Percentiles rank a stretch among this genome's conserved stretches.
Conservation (phyloP, 345 rosid genomes). For the Arabis alpina region DNA sequence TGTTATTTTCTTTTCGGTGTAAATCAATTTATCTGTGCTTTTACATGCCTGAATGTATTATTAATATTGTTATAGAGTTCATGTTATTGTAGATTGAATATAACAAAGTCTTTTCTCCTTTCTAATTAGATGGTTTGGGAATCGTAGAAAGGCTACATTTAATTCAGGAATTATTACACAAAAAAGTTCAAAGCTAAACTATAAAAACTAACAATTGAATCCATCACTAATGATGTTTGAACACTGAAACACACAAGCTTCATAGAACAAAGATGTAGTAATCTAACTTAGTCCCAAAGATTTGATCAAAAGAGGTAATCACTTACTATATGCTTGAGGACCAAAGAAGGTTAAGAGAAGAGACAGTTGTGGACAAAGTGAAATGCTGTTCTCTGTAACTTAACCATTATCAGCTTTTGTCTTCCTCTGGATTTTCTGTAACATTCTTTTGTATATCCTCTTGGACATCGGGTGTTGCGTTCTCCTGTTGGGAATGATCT, state of each 20-base stretch:
- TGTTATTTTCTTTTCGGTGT: not conserved
- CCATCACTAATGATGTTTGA: conserved; percentile 6
- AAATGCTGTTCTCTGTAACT: not conserved
- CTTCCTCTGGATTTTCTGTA: conserved; percentile 28
- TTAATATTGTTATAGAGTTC: conserved; percentile 23
- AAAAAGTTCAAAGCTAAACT: conserved; percentile 32
- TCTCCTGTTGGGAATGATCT: conserved; percentile 23
- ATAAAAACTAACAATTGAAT: not conserved
- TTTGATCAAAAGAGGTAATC: conserved; percentile 10
- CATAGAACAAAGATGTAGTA: not conserved
- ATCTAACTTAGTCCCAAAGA: conserved; percentile 9
- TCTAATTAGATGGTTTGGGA: not conserved
- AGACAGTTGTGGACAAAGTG: conserved; percentile 9
- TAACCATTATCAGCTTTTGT: conserved; percentile 24
- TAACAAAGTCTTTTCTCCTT: not conserved
- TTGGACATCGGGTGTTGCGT: conserved; percentile 16
- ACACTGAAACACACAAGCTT: not conserved
- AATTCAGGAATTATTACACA: conserved; percentile 2
- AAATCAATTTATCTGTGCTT: not conserved
- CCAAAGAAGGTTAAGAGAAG: conserved; percentile 8
- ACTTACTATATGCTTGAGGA: conserved; percentile 32
- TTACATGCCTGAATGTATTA: not conserved
- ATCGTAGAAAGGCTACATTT: not conserved
- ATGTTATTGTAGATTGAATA: conserved; percentile 27
- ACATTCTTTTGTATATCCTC: conserved; percentile 1